Conservation (phyloP, 2,329 filamentous ascomycete species). For the Epichloe baconii region DNA sequence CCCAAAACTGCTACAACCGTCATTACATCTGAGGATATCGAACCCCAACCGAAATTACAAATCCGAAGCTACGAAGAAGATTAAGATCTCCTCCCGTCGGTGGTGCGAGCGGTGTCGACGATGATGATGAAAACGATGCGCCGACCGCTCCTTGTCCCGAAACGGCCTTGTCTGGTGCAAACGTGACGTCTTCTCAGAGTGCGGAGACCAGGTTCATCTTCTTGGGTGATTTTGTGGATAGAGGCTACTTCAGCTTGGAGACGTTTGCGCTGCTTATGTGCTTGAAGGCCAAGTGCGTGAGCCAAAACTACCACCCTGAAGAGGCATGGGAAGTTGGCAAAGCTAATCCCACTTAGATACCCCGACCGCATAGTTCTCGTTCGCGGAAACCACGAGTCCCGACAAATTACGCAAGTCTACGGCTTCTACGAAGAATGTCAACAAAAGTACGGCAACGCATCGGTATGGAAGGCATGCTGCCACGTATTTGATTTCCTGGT, state of each 20-base stretch:
- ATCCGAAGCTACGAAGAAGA: constrained; percentile 78
- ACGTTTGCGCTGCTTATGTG: constrained; percentile 96
- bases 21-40: constrained; percentile 83
- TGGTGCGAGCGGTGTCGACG: constrained; percentile 34
- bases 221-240: constrained; percentile 87
- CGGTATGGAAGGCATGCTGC: constrained; percentile 99
- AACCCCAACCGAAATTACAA: constrained; percentile 82
- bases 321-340: background rate
- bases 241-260: constrained; percentile 94
- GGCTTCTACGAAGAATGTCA: constrained; percentile 98
- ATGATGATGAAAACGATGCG: constrained; percentile 30
- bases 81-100: constrained; percentile 39
- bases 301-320: background rate
- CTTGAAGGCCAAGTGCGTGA: constrained; percentile 57
- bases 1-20: constrained; percentile 57
- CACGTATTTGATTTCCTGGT: constrained; percentile 99
- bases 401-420: constrained; percentile 96
- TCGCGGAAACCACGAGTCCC: constrained; percentile 93
- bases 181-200: constrained; percentile 28
- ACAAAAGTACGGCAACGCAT: constrained; percentile 95
- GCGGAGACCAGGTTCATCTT: constrained; percentile 46
- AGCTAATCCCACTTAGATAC: constrained; percentile 45
- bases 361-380: constrained; percentile 91
- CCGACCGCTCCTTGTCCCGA: constrained; percentile 15
- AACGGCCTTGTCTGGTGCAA: constrained; percentile 20